These are phyloP conservation scores for Saprolegnia diclina DNA, from an alignment of 352 stramenopile genomes.

Conservation along the genomic window DNA sequence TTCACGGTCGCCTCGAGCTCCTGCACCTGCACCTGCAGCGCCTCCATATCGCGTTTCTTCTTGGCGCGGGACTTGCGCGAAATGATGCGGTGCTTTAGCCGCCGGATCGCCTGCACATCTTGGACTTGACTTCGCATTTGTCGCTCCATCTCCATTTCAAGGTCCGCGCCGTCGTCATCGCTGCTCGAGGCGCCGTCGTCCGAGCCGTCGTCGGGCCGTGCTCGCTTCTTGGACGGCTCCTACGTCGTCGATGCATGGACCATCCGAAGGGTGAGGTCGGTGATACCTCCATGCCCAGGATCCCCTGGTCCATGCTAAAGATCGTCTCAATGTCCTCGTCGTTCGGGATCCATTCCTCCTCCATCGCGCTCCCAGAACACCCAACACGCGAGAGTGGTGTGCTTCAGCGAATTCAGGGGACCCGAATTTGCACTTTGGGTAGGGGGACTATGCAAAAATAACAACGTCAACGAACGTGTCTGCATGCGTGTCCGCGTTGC, in stretches of 20 bases:
- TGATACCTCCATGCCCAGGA: background rate
- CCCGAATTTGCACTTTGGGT: background rate
- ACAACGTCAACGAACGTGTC: too few relatives aligned
- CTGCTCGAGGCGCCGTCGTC: conserved; percentile 17
- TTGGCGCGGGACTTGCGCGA: conserved; percentile 19
- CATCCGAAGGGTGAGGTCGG: background rate
- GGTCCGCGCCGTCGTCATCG: conserved; percentile 20
- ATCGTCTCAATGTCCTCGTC: conserved; percentile 23
- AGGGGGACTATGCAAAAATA: background rate
- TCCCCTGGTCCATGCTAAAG: conserved; percentile 12
- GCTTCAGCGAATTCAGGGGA: too few relatives aligned
- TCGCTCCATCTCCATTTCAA: conserved; percentile 19
- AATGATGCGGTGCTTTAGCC: conserved; percentile 21
- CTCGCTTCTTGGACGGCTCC: background rate
- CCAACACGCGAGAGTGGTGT: too few relatives aligned
- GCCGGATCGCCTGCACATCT: conserved; percentile 20
- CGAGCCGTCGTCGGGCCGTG: conserved; percentile 11
- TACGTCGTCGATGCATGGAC: background rate
- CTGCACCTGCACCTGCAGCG: background rate
- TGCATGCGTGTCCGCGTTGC: too few relatives aligned
- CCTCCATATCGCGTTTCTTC: conserved; percentile 26
- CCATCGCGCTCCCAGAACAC: background rate
- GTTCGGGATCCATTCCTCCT: conserved; percentile 27
- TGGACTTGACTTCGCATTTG: conserved; percentile 4
- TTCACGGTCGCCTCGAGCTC: conserved; percentile 18